Evolutionary conservation across 306 rosid species (phyloP).

Genomic region (Ochetophila trinervis): DNA sequence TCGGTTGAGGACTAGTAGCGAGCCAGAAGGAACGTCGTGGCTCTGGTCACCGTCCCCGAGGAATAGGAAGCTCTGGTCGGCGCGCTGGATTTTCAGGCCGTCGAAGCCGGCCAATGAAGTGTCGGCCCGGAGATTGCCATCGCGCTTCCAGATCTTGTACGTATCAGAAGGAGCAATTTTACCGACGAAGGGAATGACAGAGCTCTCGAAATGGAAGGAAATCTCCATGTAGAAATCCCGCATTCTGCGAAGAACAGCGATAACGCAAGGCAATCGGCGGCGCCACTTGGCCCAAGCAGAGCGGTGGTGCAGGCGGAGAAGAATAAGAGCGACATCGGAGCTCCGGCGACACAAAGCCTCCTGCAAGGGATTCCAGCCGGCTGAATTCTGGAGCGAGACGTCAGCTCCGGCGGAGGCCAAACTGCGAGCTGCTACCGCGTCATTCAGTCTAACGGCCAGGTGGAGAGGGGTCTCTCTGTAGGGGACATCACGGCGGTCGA

Average conservation of each 20-base stretch:
- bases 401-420: slow-evolving; percentile 82
- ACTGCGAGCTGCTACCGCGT: slow-evolving; percentile 43
- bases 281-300: slow-evolving; percentile 96
- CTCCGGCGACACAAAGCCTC: slow-evolving; percentile 82
- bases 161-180: slow-evolving; percentile 93
- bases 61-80: slow-evolving; percentile 92
- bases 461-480: slow-evolving; percentile 84
- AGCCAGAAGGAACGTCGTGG: slow-evolving; percentile 48
- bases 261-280: slow-evolving; percentile 71
- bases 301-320: slow-evolving; percentile 73
- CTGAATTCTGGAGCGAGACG: slow-evolving; percentile 70
- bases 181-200: slow-evolving; percentile 89
- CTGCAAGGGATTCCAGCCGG: slow-evolving; percentile 86
- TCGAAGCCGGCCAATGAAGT: slow-evolving; percentile 87
- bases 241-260: slow-evolving; percentile 82
- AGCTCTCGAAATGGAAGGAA: slow-evolving; percentile 87
- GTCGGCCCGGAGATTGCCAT: slow-evolving; percentile 83
- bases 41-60: slow-evolving; percentile 71
- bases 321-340: slow-evolving; percentile 63
- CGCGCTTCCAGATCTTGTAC: slow-evolving; percentile 93
- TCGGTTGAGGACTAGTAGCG: slow-evolving; percentile 76
- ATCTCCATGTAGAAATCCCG: slow-evolving; percentile 98
- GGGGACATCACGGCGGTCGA: slow-evolving; percentile 91
- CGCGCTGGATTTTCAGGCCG: slow-evolving; percentile 89
- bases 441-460: slow-evolving; percentile 72